A percentile compares a stretch with the other conserved stretches of the same genome.
Conservation (phyloP, 2,329 filamentous ascomycete genomes). For the Penicillium palitans region DNA sequence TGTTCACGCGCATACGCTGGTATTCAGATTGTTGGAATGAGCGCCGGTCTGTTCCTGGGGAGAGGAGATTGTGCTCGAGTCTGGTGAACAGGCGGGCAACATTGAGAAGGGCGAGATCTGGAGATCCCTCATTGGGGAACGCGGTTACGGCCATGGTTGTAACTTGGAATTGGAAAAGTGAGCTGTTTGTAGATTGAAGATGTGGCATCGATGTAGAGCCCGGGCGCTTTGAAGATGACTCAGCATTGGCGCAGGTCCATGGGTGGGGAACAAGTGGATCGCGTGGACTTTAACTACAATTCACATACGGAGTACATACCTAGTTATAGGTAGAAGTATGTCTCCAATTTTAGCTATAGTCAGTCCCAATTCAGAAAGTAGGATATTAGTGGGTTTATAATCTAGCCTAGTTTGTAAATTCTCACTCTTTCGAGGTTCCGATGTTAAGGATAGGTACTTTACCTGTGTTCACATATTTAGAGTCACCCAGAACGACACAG, state of each 20-base stretch:
- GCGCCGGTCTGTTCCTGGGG: constrained; percentile 39
- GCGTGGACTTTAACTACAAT: no score
- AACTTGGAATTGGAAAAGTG: background rate
- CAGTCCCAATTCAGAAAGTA: background rate
- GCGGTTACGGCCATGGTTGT: constrained; percentile 21
- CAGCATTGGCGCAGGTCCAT: background rate
- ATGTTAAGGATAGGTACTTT: background rate
- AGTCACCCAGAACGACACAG: no score
- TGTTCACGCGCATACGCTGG: constrained; percentile 44
- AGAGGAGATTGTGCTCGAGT: constrained; percentile 47
- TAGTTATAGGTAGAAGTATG: no score
- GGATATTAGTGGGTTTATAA: background rate
- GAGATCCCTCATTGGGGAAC: constrained; percentile 22
- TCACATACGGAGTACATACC: no score
- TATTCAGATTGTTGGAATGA: constrained; percentile 42
- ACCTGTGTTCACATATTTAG: background rate
- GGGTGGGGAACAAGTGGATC: no score
- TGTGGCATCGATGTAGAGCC: background rate
- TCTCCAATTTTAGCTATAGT: background rate
- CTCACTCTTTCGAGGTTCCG: background rate
- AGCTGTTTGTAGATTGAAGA: background rate
- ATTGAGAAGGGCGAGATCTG: constrained; percentile 40
- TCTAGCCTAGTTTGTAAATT: background rate
- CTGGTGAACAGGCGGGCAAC: constrained; percentile 46
- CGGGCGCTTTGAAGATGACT: background rate